Evolutionary conservation across 2,329 filamentous ascomycete species (phyloP).

Genomic region (Ilyonectria destructans): DNA sequence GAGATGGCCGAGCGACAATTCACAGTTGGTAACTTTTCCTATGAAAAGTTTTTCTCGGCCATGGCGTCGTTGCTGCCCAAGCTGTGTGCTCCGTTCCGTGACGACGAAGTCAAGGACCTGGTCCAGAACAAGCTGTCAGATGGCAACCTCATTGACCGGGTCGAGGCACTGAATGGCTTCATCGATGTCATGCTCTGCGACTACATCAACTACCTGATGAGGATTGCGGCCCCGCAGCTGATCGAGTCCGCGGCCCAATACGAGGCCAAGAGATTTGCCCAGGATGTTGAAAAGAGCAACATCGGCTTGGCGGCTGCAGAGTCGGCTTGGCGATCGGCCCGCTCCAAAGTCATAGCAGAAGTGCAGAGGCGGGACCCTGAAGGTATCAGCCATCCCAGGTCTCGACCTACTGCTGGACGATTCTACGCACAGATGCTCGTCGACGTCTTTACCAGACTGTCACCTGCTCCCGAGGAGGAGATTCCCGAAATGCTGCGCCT

Average conservation of each 20-base stretch:
- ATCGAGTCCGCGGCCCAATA: constrained; percentile 81
- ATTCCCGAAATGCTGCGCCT: constrained; percentile 83
- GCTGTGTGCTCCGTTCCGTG: constrained; percentile 86
- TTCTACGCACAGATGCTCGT: constrained; percentile 85
- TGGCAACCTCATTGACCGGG: constrained; percentile 80
- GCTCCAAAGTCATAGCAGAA: constrained; percentile 77
- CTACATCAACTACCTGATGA: constrained; percentile 86
- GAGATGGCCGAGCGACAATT: constrained; percentile 81
- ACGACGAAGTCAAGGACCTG: constrained; percentile 80
- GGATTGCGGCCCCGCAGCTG: constrained; percentile 79
- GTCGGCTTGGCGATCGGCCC: constrained; percentile 77
- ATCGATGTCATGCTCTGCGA: constrained; percentile 86
- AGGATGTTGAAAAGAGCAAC: constrained; percentile 72
- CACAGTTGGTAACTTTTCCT: constrained; percentile 81
- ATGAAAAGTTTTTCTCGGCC: constrained; percentile 84
- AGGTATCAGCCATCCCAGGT: constrained; percentile 73
- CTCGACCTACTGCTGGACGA: constrained; percentile 77
- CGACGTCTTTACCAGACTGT: constrained; percentile 80
- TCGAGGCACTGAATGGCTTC: constrained; percentile 82
- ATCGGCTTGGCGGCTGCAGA: constrained; percentile 74
- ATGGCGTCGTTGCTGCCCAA: constrained; percentile 84
- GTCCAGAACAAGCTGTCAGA: constrained; percentile 73
- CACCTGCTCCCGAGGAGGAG: constrained; percentile 67
- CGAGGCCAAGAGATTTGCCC: constrained; percentile 80
- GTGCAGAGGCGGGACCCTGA: constrained; percentile 79